Evolutionary conservation across 2,329 filamentous ascomycete species (phyloP), one percentile per base, ranked within the genome.

Genomic region (Zasmidium citrigriseum): DNA sequence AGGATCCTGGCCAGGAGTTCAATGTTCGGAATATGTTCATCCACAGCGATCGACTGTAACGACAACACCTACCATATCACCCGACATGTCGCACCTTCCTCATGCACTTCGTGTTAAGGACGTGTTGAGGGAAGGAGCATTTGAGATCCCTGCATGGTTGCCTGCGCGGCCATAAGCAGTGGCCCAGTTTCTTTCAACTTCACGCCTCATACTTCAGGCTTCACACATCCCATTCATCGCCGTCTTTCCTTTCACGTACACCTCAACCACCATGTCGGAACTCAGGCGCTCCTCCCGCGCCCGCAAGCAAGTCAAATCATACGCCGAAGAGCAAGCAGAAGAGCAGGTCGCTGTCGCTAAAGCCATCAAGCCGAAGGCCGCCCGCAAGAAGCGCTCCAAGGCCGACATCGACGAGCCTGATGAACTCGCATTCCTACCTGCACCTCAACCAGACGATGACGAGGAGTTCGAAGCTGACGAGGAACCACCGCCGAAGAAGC

Each of bases 251-350:
- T 27, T 21, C 34, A 38, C 46, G 24, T 23, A 14, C 3, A 21
- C 24, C 24, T 24, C 21, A 9, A 25, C 24, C 22, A 55, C 53
- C 52, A 34, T 55, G 9, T 46, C 52, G 5, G 59, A 57, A 52
- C 46, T 58, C 12, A 52, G 66, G 34, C 64, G 65, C 27, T 65
- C 62, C 9, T 49, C 38, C 1, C 62, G 66, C 10, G 53, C 55
- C n/a, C 62, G 66, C 47, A 66, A 58, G 44, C 53, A 57, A 2
- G 60, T 65, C 18, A 53, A 57, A 7, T 61, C 45, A 3, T 62
- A 65, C 24, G 64, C 64, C 14, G 63, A 64, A 11, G 66, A 64
- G 29, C 64, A 63, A 29, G 61, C 60, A 34, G 55, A 61, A 16
- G 48, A 52, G 2, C 52, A 25, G 18, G 12, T 38, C 23, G 29